These are phyloP conservation scores for Polytolypa hystricis DNA, from an alignment of 2,329 filamentous ascomycete species.

Conservation along the genomic window DNA sequence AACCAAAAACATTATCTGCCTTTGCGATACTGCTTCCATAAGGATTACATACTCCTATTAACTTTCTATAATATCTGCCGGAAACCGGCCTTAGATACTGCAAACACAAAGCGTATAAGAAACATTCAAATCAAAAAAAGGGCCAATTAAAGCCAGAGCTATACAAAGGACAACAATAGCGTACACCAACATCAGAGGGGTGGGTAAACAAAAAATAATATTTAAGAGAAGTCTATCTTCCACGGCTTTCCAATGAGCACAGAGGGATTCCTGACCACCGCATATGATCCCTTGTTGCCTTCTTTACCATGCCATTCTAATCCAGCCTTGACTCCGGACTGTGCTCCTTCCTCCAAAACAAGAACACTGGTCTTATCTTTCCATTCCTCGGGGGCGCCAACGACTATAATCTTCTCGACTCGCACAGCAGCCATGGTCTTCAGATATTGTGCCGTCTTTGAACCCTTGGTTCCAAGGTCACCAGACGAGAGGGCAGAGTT, in stretches of 20 bases:
- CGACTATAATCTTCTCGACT: slow-evolving; percentile 74
- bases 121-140: no score
- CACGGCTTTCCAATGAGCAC: slow-evolving; percentile 53
- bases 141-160: no score
- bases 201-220: background rate
- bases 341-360: slow-evolving; percentile 37
- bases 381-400: slow-evolving; percentile 69
- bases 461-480: slow-evolving; percentile 51
- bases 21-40: no score
- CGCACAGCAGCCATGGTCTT: slow-evolving; percentile 67
- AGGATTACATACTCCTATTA: no score
- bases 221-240: slow-evolving; percentile 46
- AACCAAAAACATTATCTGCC: no score
- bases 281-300: slow-evolving; percentile 49
- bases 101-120: no score
- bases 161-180: no score
- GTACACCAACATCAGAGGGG: background rate
- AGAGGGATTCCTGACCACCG: slow-evolving; percentile 51
- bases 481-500: slow-evolving; percentile 53
- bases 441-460: slow-evolving; percentile 61
- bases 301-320: slow-evolving; percentile 48
- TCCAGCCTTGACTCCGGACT: slow-evolving; percentile 38
- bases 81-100: no score
- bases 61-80: no score
- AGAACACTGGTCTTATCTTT: slow-evolving; percentile 48